Base-by-base conservation (phyloP, 2,329 filamentous ascomycete species). In the Teratosphaeria destructans region DNA sequence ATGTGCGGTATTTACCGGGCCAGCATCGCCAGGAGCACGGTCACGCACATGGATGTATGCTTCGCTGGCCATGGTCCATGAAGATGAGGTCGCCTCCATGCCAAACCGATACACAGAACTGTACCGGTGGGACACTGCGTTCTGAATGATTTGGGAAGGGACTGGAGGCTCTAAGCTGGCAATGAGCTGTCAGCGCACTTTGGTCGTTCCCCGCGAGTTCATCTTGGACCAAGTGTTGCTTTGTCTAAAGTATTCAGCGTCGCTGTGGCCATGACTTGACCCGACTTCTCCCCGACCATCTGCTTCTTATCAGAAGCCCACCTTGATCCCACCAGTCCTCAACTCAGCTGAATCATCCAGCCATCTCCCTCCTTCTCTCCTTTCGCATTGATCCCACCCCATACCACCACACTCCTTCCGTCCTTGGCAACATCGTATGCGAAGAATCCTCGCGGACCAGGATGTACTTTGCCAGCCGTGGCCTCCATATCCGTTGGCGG, bases 301-400 rank as follows among this genome's bases (percentile, higher is more conserved):
- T 32, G 29, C 29, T 5, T 32, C 29, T 32, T 1, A 32, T 32
- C 29, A 32, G 29, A 32, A 32, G 29, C 29, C 37, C 16, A 43
- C 12, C 37, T 43, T 12, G 5, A 43, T 14, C 37, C 37, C 3
- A 43, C 8, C 2, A 8, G 11, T n/a, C 16, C 54, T 58, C 57
- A 75, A 57, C 73, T 69, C 52, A 77, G 62, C 47, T 60, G 69
- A 5, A 78, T 71, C n/a, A 76, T 62, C 76, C 76, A 78, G 5
- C 75, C 76, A 70, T 78, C 76, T 3, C 76, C 75, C 37, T 77
- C 72, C 29, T 70, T 68, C 61, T 76, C 72, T 0, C 76, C 75
- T 58, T 73, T 75, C 0, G 76, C 74, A 66, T 77, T 72, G 16
- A 74, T 61, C 2, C 76, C 76, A 52, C 76, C 76, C 75, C 75